Conservation (phyloP, 805 yeast genomes). For the Saturnispora saitoi region DNA sequence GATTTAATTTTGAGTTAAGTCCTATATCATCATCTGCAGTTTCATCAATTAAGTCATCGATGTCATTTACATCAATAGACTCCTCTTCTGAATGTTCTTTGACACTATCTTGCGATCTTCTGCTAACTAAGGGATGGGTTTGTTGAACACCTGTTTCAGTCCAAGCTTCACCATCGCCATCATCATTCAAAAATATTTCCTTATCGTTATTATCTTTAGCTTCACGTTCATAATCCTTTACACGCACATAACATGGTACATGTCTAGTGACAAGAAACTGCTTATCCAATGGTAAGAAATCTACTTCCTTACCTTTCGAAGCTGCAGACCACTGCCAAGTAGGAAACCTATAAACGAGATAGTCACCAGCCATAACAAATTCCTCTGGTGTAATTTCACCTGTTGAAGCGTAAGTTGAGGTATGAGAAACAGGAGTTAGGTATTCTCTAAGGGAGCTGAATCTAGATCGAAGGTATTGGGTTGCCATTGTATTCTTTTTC, state of each 20-base stretch:
- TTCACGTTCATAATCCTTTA: conserved; percentile 37
- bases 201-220: conserved; percentile 26
- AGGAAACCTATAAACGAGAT: conserved; percentile 82
- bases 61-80: conserved; percentile 33
- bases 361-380: conserved; percentile 91
- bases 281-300: conserved; percentile 77
- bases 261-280: conserved; percentile 83
- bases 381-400: conserved; percentile 97
- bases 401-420: conserved; percentile 74
- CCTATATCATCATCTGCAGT: conserved; percentile 26
- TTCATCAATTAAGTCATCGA: conserved; percentile 30
- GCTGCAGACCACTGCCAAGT: conserved; percentile 91
- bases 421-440: conserved; percentile 80
- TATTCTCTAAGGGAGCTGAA: conserved; percentile 83
- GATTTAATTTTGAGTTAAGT: conserved; percentile 18
- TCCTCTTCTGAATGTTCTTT: conserved; percentile 13
- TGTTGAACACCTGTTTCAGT: neutral
- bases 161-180: conserved; percentile 6
- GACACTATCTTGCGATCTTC: conserved; percentile 2
- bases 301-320: conserved; percentile 44
- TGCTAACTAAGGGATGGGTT: neutral
- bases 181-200: conserved; percentile 4
- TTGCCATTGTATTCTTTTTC: conserved; percentile 17
- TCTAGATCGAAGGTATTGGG: conserved; percentile 51
- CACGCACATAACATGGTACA: conserved; percentile 79